These are phyloP conservation scores for Acanthamoeba lenticulata DNA, from an alignment of 208 protist genomes.

Conservation along the genomic window DNA sequence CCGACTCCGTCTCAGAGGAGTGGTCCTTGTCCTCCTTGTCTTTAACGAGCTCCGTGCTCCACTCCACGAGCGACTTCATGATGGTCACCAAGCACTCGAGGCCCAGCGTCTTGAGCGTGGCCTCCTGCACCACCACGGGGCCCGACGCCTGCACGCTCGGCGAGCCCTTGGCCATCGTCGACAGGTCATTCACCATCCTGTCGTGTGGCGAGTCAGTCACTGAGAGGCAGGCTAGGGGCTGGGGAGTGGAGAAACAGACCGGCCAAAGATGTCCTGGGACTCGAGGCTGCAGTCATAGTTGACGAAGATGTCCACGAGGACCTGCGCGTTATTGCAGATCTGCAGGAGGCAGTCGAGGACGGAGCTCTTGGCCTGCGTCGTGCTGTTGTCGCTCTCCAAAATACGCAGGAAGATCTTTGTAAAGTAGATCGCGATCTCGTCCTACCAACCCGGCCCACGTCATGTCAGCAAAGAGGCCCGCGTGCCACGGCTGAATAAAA, in stretches of 20 bases:
- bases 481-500: not conserved
- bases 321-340: slow-evolving; percentile 91
- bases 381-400: slow-evolving; percentile 90
- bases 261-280: slow-evolving; percentile 93
- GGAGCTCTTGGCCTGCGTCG: slow-evolving; percentile 91
- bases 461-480: not conserved
- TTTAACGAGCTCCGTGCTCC: slow-evolving; percentile 82
- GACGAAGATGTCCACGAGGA: slow-evolving; percentile 95
- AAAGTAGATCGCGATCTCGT: slow-evolving; percentile 93
- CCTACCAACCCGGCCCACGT: not conserved
- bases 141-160: slow-evolving; percentile 58
- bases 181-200: slow-evolving; percentile 93
- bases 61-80: slow-evolving; percentile 85
- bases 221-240: slow-evolving; percentile 64
- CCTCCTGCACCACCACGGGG: slow-evolving; percentile 72
- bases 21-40: slow-evolving; percentile 27
- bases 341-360: slow-evolving; percentile 76
- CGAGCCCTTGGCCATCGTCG: slow-evolving; percentile 80
- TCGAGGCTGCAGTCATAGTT: slow-evolving; percentile 98
- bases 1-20: not conserved
- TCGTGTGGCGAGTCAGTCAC: slow-evolving; percentile 83
- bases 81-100: slow-evolving; percentile 87
- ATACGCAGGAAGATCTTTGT: slow-evolving; percentile 93
- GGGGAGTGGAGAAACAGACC: slow-evolving; percentile 89
- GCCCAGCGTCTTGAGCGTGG: slow-evolving; percentile 83